A percentile compares a stretch with the other conserved stretches of the same genome.
These are phyloP conservation scores for Hymenoscyphus fructigenus DNA, from an alignment of 2,329 filamentous ascomycete genomes.

Conservation along the genomic window DNA sequence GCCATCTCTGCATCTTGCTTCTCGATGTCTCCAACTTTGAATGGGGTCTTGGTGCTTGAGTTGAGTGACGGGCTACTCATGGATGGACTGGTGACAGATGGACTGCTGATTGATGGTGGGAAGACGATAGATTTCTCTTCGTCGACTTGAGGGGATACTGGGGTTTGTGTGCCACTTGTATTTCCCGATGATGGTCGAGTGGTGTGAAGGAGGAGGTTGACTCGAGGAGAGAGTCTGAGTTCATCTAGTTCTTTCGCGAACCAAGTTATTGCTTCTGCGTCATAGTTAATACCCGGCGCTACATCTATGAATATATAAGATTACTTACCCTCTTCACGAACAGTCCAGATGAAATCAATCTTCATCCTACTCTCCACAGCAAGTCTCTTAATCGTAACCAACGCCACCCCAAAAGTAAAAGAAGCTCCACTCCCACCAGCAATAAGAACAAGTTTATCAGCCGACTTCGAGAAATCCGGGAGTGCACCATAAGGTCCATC, in stretches of 20 bases:
- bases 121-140: conserved; percentile 17
- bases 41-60: not conserved
- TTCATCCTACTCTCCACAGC: conserved; percentile 36
- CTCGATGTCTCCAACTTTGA: conserved; percentile 11
- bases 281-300: not conserved
- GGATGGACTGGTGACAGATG: not conserved
- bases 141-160: conserved; percentile 7
- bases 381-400: conserved; percentile 45
- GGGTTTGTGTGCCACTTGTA: conserved; percentile 5
- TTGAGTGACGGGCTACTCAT: too few relatives aligned
- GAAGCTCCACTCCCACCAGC: conserved; percentile 62
- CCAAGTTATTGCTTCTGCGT: conserved; percentile 24
- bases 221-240: conserved; percentile 29
- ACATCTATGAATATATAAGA: not conserved
- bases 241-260: conserved; percentile 32
- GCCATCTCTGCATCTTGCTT: conserved; percentile 4
- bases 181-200: conserved; percentile 21
- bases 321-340: conserved; percentile 44
- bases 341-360: conserved; percentile 51
- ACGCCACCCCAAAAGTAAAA: conserved; percentile 53
- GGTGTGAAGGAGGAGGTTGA: conserved; percentile 35
- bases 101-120: not conserved
- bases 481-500: conserved; percentile 60
- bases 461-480: conserved; percentile 49
- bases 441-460: conserved; percentile 56